phyloP scores from a whole-genome alignment of 331 rosid genomes.

The Cydonia oblonga region DNA sequence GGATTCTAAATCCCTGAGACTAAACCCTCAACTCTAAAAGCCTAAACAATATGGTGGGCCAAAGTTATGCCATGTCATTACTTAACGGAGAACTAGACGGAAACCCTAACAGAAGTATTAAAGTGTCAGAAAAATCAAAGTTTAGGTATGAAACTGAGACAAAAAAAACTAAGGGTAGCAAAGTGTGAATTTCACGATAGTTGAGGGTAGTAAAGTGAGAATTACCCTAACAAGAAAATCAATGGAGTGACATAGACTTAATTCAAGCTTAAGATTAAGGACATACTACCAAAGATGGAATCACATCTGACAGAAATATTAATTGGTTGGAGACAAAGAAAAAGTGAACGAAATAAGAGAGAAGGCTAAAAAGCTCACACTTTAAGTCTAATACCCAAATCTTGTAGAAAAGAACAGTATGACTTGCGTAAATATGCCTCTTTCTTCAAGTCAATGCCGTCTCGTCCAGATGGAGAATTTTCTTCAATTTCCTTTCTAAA shows the following conservation, averaged over 20 bases:
- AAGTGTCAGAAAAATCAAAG: too few species aligned
- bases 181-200: too few species aligned
- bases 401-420: slow-evolving; percentile 74
- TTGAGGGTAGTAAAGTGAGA: too few species aligned
- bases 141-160: too few species aligned
- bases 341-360: neutral
- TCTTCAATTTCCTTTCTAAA: slow-evolving; percentile 78
- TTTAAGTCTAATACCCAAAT: slow-evolving; percentile 82
- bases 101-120: too few species aligned
- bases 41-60: neutral
- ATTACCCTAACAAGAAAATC: neutral
- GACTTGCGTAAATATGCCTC: slow-evolving; percentile 84
- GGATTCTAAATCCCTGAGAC: neutral
- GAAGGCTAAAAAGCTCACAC: slow-evolving; percentile 50
- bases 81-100: too few species aligned
- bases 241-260: neutral
- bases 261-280: neutral
- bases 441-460: slow-evolving; percentile 78
- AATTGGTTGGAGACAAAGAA: neutral
- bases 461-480: slow-evolving; percentile 63
- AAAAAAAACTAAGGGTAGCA: too few species aligned
- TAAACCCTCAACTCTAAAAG: neutral
- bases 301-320: neutral
- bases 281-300: neutral
- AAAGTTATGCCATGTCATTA: too few species aligned